These are phyloP conservation scores for Moelleriella libera DNA, from an alignment of 2,329 filamentous ascomycete genomes.

Conservation along the genomic window DNA sequence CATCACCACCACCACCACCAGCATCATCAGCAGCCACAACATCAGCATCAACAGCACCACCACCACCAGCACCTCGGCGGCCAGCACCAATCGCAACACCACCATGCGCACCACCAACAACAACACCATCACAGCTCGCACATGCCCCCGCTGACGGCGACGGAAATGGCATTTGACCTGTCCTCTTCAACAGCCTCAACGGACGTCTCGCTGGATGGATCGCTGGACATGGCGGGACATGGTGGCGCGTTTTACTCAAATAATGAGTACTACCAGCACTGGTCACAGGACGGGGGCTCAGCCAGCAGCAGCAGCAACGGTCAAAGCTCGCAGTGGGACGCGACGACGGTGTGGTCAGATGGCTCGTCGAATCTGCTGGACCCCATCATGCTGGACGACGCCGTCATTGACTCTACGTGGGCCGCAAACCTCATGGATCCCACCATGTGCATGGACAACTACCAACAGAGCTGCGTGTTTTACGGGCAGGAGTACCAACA, in stretches of 20 bases:
- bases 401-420: conserved; percentile 1
- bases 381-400: conserved; percentile 2
- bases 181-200: conserved; percentile 1
- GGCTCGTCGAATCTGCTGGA: conserved; percentile 2
- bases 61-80: neutral
- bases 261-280: conserved; percentile 2
- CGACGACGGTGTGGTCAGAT: conserved; percentile 4
- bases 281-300: neutral
- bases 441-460: conserved; percentile 2
- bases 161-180: conserved; percentile 2
- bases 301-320: neutral
- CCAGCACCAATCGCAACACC: neutral
- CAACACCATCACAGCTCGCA: neutral
- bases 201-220: neutral
- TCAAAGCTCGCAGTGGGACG: conserved; percentile 2
- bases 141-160: neutral
- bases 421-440: conserved; percentile 1
- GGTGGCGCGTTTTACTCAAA: neutral
- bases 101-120: neutral
- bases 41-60: neutral
- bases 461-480: conserved; percentile 1
- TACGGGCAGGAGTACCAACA: neutral
- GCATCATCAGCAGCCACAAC: neutral
- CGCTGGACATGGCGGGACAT: neutral
- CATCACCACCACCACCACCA: neutral